Conservation (phyloP, 768 basidiomycete genomes). For the Trametes coccinea region DNA sequence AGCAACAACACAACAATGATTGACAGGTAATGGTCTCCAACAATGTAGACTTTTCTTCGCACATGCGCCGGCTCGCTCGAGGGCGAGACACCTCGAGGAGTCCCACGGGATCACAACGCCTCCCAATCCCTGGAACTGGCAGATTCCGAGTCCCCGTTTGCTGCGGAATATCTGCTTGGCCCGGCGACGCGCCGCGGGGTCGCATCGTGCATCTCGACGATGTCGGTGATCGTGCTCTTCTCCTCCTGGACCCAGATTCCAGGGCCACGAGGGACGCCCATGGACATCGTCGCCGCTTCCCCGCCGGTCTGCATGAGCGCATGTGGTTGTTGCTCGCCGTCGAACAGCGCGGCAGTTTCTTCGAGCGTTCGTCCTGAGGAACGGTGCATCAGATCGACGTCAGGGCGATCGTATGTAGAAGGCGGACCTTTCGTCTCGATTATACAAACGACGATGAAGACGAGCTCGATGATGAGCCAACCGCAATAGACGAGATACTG, state of each 20-base stretch:
- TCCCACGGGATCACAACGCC: background rate
- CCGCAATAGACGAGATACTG: constrained; percentile 62
- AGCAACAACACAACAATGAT: background rate
- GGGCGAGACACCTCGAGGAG: no score
- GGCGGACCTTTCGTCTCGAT: constrained; percentile 62
- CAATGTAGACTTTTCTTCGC: background rate
- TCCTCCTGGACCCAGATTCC: constrained; percentile 20
- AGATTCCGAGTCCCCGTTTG: background rate
- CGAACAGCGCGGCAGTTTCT: constrained; percentile 73
- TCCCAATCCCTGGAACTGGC: background rate
- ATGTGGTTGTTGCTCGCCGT: constrained; percentile 49
- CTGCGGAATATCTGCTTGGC: constrained; percentile 5
- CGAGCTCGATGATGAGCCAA: constrained; percentile 63
- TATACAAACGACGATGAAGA: constrained; percentile 54
- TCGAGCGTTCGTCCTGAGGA: constrained; percentile 60
- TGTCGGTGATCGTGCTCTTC: constrained; percentile 16
- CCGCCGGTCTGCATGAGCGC: constrained; percentile 49
- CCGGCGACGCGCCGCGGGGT: constrained; percentile 7
- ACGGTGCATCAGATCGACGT: background rate
- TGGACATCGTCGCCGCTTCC: constrained; percentile 45
- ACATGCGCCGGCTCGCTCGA: no score
- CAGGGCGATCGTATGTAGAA: background rate
- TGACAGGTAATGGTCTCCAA: background rate
- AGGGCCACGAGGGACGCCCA: constrained; percentile 7
- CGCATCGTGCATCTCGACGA: constrained; percentile 14